Evolutionary conservation across 2,329 filamentous ascomycete species (phyloP).

Genomic region (Penicillium janthinellum): DNA sequence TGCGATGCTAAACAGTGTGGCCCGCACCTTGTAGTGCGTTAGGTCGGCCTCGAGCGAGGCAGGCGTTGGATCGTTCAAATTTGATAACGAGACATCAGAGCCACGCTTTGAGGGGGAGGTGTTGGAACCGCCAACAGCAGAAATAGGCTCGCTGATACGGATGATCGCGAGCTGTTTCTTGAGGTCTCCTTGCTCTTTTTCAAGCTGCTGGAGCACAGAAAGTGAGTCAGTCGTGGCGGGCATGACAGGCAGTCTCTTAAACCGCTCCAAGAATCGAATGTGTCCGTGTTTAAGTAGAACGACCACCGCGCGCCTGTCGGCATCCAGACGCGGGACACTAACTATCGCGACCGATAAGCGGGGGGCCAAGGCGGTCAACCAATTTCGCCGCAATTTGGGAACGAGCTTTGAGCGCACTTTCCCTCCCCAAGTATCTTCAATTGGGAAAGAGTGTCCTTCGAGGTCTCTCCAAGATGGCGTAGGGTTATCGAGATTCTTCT

Average conservation of each 20-base stretch:
- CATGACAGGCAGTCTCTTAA: background rate
- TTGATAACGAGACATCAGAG: constrained; percentile 75
- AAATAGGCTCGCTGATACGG: constrained; percentile 74
- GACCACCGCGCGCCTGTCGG: background rate
- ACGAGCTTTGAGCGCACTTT: background rate
- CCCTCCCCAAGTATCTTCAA: background rate
- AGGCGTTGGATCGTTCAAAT: constrained; percentile 69
- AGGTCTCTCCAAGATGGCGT: background rate
- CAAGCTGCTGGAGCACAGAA: constrained; percentile 51
- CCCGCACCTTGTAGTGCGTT: constrained; percentile 72
- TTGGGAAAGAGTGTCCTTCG: no score
- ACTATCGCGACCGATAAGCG: background rate
- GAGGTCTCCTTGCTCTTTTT: constrained; percentile 51
- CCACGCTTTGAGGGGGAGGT: constrained; percentile 55
- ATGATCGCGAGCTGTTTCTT: constrained; percentile 65
- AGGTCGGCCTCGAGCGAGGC: constrained; percentile 80
- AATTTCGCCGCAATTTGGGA: background rate
- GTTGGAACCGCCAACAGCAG: constrained; percentile 35
- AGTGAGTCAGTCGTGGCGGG: constrained; percentile 22
- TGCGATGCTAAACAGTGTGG: background rate
- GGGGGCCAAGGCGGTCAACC: constrained; percentile 7
- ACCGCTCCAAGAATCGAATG: background rate
- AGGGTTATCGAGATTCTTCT: background rate
- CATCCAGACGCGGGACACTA: background rate
- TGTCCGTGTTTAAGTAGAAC: no score